Conservation (phyloP, 2,329 filamentous ascomycete genomes). For the Trichoderma simmonsii region DNA sequence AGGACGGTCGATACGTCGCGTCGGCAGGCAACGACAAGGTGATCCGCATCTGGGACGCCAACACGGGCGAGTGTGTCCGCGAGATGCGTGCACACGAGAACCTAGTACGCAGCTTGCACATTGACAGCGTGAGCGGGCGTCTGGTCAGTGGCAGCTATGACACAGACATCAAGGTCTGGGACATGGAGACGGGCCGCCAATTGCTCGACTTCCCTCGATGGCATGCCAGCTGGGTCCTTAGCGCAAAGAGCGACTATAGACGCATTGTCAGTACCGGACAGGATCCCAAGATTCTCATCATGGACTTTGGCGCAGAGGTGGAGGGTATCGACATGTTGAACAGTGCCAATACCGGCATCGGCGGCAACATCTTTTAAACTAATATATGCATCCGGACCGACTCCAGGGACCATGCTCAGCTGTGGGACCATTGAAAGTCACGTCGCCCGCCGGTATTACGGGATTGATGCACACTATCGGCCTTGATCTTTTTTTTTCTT, state of each 20-base stretch:
- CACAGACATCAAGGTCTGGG: constrained; percentile 90
- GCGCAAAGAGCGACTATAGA: constrained; percentile 92
- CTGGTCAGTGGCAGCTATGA: constrained; percentile 94
- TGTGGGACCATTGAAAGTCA: constrained; percentile 6
- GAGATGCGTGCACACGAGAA: constrained; percentile 80
- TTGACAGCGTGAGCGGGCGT: constrained; percentile 81
- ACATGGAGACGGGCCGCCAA: constrained; percentile 74
- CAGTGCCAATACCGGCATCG: constrained; percentile 32
- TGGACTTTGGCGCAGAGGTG: constrained; percentile 78
- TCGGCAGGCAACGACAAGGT: constrained; percentile 93
- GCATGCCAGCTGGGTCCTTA: constrained; percentile 95
- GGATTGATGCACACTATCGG: not conserved
- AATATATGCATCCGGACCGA: constrained; percentile 20
- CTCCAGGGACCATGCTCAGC: constrained; percentile 6
- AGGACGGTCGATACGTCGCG: constrained; percentile 89
- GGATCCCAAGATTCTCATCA: constrained; percentile 84
- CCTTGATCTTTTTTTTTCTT: not conserved
- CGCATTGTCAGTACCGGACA: constrained; percentile 94
- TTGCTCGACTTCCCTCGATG: constrained; percentile 87
- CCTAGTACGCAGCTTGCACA: constrained; percentile 84
- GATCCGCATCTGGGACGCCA: constrained; percentile 94
- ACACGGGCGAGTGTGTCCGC: constrained; percentile 78
- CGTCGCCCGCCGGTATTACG: not conserved
- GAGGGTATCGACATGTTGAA: constrained; percentile 58
- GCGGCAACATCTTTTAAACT: constrained; percentile 28